These are phyloP conservation scores for Ambispora gerdemannii DNA, from an alignment of 192 early-diverging fungal species.

Conservation along the genomic window DNA sequence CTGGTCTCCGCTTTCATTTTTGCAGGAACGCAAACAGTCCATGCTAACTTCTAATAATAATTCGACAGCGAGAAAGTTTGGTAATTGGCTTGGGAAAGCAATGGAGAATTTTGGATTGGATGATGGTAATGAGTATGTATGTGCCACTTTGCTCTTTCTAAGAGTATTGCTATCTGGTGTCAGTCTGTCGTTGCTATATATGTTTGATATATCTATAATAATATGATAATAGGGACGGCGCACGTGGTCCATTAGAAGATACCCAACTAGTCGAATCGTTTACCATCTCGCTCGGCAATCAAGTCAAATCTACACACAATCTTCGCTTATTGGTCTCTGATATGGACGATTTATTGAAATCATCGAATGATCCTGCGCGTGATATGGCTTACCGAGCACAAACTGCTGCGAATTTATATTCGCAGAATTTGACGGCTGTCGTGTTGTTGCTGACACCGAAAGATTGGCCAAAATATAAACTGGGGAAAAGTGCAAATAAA, in stretches of 20 bases:
- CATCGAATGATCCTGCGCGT: conserved; percentile 38
- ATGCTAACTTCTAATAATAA: conserved; percentile 44
- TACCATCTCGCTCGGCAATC: conserved; percentile 69
- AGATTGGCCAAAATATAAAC: conserved; percentile 56
- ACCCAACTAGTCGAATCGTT: conserved; percentile 65
- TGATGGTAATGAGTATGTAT: conserved; percentile 43
- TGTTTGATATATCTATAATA: too few relatives aligned
- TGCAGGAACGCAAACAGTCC: conserved; percentile 52
- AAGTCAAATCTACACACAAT: conserved; percentile 73
- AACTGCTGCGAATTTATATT: conserved; percentile 63
- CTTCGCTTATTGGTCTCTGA: conserved; percentile 56
- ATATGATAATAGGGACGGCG: background rate
- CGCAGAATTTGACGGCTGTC: conserved; percentile 55
- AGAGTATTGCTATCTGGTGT: too few relatives aligned
- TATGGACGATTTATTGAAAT: conserved; percentile 46
- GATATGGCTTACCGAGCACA: conserved; percentile 67
- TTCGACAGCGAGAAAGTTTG: conserved; percentile 48
- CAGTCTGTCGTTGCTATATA: too few relatives aligned
- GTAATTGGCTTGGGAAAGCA: conserved; percentile 61
- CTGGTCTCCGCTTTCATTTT: conserved; percentile 52
- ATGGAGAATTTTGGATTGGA: conserved; percentile 62
- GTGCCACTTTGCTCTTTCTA: too few relatives aligned
- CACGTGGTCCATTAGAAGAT: background rate
- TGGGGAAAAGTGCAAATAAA: conserved; percentile 49
- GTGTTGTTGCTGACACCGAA: conserved; percentile 48